Base-by-base conservation (phyloP, 2,329 filamentous ascomycete species). In the Colletotrichum sublineola region DNA sequence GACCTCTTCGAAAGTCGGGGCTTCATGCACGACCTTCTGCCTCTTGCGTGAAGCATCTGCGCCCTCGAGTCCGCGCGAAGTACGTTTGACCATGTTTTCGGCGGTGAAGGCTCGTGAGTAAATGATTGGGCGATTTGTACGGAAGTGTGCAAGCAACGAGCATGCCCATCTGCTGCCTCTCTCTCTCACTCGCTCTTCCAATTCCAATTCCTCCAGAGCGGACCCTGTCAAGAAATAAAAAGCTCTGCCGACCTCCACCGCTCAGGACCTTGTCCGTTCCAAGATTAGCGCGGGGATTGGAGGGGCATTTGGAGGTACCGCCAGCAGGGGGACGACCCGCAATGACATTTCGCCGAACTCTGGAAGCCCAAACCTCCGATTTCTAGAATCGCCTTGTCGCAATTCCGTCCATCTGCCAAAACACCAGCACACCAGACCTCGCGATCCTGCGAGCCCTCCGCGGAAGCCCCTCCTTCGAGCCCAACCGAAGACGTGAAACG, bases 1-100 rank as follows among this genome's bases (percentile, higher is more conserved):
- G 58, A 94, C 86, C 48, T 92, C 88, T 75, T 92, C 90, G 14
- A 86, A 87, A 2, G 89, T 87, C 18, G 89, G 87, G 1, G 86
- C 80, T 70, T 90, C 86, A 74, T 90, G 87, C 6, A 85, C 82
- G n/a, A 87, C 81, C 78, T 88, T 89, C 73, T 86, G 86, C 74
- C 88, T 86, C 79, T 90, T 90, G 33, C 86, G 82, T 40, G 83
- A 82, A 42, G 80, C 82, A 8, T 81, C 80, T 46, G 80, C 81
- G 63, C 81, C 82, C 72, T 87, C 84, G 20, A 77, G 77, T 62
- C 81, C 82, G 62, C 79, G 78, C 46, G 81, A 79, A 64, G 81
- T 77, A 74, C 86, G 80, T 78, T 88, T 88, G 36, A 79, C 81
- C 86, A 88, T 88, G 57, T 75, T 20, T 53, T 31, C 3, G 46